A percentile compares a stretch with the other conserved stretches of the same genome.
Evolutionary conservation across 257 asterid genomes (phyloP).

Genomic region (Scutellaria barbata): DNA sequence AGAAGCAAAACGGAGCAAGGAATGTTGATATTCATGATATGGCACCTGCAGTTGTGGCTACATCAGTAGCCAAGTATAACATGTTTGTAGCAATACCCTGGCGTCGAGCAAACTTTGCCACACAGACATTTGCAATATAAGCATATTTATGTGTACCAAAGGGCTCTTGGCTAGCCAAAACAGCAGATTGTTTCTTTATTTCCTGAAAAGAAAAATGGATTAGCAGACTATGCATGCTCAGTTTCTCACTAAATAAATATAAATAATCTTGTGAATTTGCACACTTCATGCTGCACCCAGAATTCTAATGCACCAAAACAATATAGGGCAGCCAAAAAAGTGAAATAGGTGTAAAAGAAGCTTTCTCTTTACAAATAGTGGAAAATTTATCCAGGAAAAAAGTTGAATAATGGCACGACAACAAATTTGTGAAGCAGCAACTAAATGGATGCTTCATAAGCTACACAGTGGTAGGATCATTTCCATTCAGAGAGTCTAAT

Average conservation of each 20-base stretch:
- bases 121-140: conserved; percentile 86
- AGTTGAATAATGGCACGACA: neutral
- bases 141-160: conserved; percentile 73
- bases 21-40: conserved; percentile 31
- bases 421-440: conserved; percentile 25
- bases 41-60: conserved; percentile 64
- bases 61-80: conserved; percentile 74
- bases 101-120: conserved; percentile 90
- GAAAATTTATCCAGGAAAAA: neutral
- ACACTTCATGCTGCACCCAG: conserved; percentile 2
- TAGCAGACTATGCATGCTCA: conserved; percentile 12
- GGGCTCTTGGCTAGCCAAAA: conserved; percentile 66
- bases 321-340: conserved; percentile 7
- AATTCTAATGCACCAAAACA: neutral
- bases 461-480: conserved; percentile 4
- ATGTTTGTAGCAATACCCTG: conserved; percentile 90
- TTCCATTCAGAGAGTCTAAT: conserved; percentile 23
- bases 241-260: neutral
- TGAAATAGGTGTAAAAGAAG: conserved; percentile 15
- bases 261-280: neutral
- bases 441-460: neutral
- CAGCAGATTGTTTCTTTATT: conserved; percentile 57
- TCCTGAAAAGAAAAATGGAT: conserved; percentile 51
- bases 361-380: neutral
- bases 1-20: conserved; percentile 13